These are phyloP conservation scores for Solanum pinnatisectum DNA, from an alignment of 257 asterid genomes.

Conservation along the genomic window DNA sequence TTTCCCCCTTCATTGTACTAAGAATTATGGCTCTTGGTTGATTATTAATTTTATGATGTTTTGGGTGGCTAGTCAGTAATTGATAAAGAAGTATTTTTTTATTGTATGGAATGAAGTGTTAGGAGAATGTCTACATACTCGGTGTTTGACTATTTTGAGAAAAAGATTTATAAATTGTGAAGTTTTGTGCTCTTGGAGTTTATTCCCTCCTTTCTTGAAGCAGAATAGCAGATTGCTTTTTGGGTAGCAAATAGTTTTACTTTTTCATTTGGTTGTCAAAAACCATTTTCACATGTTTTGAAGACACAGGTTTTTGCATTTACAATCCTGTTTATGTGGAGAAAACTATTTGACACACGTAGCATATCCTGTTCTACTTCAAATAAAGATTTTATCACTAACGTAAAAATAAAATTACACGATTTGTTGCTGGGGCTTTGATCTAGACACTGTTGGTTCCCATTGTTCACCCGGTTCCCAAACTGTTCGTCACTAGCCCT, in stretches of 20 bases:
- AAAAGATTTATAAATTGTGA: background rate
- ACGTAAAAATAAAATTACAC: background rate
- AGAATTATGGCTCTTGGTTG: background rate
- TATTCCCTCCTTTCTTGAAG: background rate
- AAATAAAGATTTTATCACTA: background rate
- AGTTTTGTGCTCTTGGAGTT: background rate
- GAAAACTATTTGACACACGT: background rate
- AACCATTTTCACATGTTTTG: background rate
- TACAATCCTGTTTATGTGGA: background rate
- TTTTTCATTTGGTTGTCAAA: background rate
- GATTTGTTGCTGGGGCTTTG: background rate
- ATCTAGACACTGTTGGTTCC: background rate
- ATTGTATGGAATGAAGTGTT: background rate
- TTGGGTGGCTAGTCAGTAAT: background rate
- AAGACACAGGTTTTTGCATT: background rate
- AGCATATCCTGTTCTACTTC: background rate
- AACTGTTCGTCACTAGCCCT: background rate
- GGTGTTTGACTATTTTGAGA: background rate
- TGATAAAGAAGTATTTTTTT: background rate
- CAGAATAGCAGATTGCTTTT: background rate
- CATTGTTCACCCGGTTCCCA: background rate
- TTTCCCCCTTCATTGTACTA: background rate
- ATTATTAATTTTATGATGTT: background rate
- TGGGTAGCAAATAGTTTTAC: background rate
- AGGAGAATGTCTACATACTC: background rate